Evolutionary conservation across 106 monocot genomes (phyloP).

Genomic region (Ottelia alismoides): DNA sequence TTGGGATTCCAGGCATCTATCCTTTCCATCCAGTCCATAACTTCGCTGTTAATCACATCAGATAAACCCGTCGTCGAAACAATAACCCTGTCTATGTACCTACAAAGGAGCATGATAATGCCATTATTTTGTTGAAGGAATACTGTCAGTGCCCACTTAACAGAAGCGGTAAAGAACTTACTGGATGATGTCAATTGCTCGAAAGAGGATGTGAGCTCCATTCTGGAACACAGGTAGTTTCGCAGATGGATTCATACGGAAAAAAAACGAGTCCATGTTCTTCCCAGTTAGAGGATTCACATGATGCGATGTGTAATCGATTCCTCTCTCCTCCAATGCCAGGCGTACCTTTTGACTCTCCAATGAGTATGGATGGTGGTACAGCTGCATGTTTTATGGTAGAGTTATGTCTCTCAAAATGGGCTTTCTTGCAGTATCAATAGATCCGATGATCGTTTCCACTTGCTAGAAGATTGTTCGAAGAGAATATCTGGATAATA

Average conservation of each 20-base stretch:
- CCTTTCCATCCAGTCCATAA: conserved; percentile 69
- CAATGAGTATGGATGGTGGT: conserved; percentile 94
- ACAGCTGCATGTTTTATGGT: conserved; percentile 97
- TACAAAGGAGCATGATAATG: too few species aligned
- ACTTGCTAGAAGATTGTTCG: too few species aligned
- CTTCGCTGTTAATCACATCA: conserved; percentile 21
- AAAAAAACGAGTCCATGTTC: conserved; percentile 70
- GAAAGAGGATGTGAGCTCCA: conserved; percentile 72
- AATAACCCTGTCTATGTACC: conserved; percentile 86
- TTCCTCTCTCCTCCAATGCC: conserved; percentile 81
- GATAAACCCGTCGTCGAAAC: conserved; percentile 39
- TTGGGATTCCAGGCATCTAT: conserved; percentile 83
- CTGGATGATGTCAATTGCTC: conserved; percentile 58
- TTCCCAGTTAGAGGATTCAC: conserved; percentile 93
- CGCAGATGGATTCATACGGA: conserved; percentile 91
- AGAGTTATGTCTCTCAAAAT: too few species aligned
- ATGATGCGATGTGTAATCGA: conserved; percentile 94
- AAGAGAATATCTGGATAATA: too few species aligned
- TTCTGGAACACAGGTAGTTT: conserved; percentile 95
- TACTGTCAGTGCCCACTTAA: too few species aligned
- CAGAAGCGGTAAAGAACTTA: conserved; percentile 25
- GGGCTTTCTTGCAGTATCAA: too few species aligned
- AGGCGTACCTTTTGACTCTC: conserved; percentile 95
- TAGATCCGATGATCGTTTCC: too few species aligned
- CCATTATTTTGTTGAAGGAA: too few species aligned